These are phyloP conservation scores for Datura wrightii DNA, from an alignment of 257 asterid species.

Conservation along the genomic window DNA sequence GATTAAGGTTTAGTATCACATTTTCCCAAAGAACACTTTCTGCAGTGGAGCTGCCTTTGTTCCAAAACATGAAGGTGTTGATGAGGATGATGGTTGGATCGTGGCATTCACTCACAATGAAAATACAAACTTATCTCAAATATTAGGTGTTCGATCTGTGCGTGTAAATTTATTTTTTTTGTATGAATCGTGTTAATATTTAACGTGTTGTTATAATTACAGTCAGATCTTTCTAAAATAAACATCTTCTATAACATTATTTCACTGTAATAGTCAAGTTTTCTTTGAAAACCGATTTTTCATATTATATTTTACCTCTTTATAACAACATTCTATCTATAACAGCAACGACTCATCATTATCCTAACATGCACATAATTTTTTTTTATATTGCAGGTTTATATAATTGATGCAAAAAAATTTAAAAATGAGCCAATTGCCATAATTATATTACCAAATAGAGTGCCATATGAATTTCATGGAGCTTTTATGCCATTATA, in stretches of 20 bases:
- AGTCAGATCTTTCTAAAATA: too few species aligned
- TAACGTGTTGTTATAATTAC: too few species aligned
- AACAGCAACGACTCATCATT: too few species aligned
- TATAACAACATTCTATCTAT: too few species aligned
- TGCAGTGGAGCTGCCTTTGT: slow-evolving; percentile 41
- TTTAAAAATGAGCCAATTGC: slow-evolving; percentile 39
- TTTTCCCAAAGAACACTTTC: slow-evolving; percentile 36
- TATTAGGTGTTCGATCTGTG: too few species aligned
- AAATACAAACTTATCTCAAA: slow-evolving; percentile 35
- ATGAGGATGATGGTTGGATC: slow-evolving; percentile 51
- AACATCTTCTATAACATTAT: too few species aligned
- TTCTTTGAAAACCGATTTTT: too few species aligned
- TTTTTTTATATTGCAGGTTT: slow-evolving; percentile 32
- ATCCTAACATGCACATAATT: too few species aligned
- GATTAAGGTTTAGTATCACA: slow-evolving; percentile 36
- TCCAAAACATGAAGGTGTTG: slow-evolving; percentile 25
- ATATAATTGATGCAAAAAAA: slow-evolving; percentile 43
- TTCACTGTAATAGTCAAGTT: too few species aligned
- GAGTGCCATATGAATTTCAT: slow-evolving; percentile 54
- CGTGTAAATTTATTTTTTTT: not conserved
- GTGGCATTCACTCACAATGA: slow-evolving; percentile 39
- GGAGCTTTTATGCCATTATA: slow-evolving; percentile 36
- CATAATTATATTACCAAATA: slow-evolving; percentile 36
- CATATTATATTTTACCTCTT: too few species aligned
- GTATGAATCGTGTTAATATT: not conserved